Percentiles rank a stretch among this genome's conserved stretches.
phyloP scores from a whole-genome alignment of 225 moss, liverwort and hornwort species.

The Marchantia polymorpha region DNA sequence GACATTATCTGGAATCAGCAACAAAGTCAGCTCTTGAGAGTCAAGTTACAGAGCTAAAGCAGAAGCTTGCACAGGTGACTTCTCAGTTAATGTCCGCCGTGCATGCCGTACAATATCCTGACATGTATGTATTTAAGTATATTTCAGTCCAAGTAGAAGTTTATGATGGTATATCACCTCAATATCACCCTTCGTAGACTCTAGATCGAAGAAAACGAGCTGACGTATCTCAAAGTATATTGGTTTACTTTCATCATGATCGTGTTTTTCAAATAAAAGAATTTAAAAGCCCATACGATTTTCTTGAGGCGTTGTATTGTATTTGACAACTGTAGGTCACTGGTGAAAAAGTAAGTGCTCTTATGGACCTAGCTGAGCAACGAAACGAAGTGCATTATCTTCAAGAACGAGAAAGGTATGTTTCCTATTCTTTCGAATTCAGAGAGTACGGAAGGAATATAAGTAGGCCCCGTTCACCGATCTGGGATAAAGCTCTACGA shows the following conservation, averaged over 20 bases:
- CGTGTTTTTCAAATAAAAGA: background rate
- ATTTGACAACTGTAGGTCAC: constrained; percentile 52
- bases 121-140: background rate
- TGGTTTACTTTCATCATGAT: background rate
- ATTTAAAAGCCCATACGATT: background rate
- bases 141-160: background rate
- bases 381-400: constrained; percentile 57
- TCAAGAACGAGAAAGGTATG: constrained; percentile 72
- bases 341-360: constrained; percentile 71
- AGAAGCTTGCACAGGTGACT: constrained; percentile 78
- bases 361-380: constrained; percentile 77
- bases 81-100: background rate
- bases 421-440: background rate
- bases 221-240: background rate
- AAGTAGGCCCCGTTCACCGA: too few relatives aligned
- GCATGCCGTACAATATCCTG: background rate
- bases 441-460: too few relatives aligned
- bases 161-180: background rate
- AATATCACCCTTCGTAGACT: background rate
- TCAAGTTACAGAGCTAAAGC: constrained; percentile 66
- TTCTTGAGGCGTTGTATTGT: background rate
- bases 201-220: background rate
- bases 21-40: constrained; percentile 71
- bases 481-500: too few relatives aligned
- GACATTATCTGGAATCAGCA: constrained; percentile 78